phyloP scores from a whole-genome alignment of 2,329 filamentous ascomycete species.

The Claviceps sp. region DNA sequence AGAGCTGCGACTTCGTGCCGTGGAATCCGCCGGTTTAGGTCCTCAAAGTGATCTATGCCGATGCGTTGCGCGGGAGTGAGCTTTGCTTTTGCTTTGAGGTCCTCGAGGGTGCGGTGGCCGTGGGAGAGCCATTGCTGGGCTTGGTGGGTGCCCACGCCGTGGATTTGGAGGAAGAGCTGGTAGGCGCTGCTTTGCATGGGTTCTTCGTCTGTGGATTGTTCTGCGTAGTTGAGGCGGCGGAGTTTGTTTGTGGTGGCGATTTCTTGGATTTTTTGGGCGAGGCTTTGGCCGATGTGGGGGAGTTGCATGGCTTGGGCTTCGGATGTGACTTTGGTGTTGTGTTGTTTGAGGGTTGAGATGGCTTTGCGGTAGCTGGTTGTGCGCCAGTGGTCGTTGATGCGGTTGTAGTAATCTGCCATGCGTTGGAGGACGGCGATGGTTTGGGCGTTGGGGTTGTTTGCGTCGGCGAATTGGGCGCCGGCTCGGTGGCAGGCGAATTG shows the following conservation, averaged over 20 bases:
- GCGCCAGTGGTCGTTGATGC: slow-evolving; percentile 67
- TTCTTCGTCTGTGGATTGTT: slow-evolving; percentile 31
- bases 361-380: slow-evolving; percentile 62
- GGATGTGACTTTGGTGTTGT: slow-evolving; percentile 49
- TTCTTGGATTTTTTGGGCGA: slow-evolving; percentile 81
- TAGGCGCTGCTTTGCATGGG: slow-evolving; percentile 47
- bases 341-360: slow-evolving; percentile 57
- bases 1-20: slow-evolving; percentile 61
- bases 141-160: slow-evolving; percentile 58
- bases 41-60: slow-evolving; percentile 66
- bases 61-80: slow-evolving; percentile 59
- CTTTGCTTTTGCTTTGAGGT: slow-evolving; percentile 47
- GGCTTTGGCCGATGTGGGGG: slow-evolving; percentile 53
- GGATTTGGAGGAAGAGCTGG: slow-evolving; percentile 61
- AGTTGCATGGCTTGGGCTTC: slow-evolving; percentile 55
- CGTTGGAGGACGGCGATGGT: slow-evolving; percentile 67
- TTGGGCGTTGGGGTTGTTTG: slow-evolving; percentile 54
- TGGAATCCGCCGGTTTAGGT: slow-evolving; percentile 68
- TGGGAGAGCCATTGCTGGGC: slow-evolving; percentile 65
- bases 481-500: slow-evolving; percentile 42
- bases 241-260: slow-evolving; percentile 65
- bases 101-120: slow-evolving; percentile 61
- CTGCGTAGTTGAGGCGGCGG: slow-evolving; percentile 56
- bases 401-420: slow-evolving; percentile 67
- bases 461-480: slow-evolving; percentile 28